Evolutionary conservation across 805 yeast species (phyloP).

Genomic region (Teunomyces kruisii): DNA sequence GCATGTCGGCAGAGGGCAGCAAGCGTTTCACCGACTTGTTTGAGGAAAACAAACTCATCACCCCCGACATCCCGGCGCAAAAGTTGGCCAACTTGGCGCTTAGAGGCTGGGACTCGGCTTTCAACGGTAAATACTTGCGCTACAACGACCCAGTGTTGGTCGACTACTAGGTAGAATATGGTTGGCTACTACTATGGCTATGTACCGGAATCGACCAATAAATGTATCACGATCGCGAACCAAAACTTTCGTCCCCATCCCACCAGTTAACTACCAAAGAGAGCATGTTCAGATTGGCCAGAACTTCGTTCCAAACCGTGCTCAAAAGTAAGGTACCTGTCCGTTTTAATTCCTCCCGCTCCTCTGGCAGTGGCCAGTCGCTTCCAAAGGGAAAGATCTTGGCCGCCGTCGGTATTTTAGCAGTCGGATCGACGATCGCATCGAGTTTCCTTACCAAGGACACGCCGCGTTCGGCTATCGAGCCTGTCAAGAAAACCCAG

Average conservation of each 20-base stretch:
- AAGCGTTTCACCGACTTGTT: constrained; percentile 66
- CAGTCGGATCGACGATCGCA: constrained; percentile 48
- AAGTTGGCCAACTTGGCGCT: constrained; percentile 67
- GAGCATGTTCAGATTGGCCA: not conserved
- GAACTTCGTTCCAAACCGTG: not conserved
- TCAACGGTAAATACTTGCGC: constrained; percentile 71
- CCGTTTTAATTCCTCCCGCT: constrained; percentile 14
- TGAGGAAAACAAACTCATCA: constrained; percentile 53
- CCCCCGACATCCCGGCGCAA: constrained; percentile 71
- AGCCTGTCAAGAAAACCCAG: constrained; percentile 28
- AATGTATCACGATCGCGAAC: not conserved
- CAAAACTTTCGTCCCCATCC: not conserved
- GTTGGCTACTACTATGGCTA: not conserved
- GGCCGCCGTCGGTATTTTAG: constrained; percentile 43
- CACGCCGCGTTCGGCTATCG: constrained; percentile 46
- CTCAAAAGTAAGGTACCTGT: not conserved
- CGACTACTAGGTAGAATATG: constrained; percentile 1
- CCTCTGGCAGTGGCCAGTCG: constrained; percentile 1
- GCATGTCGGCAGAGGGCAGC: constrained; percentile 62
- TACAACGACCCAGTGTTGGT: constrained; percentile 45
- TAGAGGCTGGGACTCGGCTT: constrained; percentile 51
- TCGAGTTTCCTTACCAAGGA: constrained; percentile 44
- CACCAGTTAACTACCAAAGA: not conserved
- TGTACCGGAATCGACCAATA: not conserved
- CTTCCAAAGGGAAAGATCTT: constrained; percentile 24